Percentiles rank a stretch among this genome's conserved stretches.
These are phyloP conservation scores for Akanthomyces lecanii DNA, from an alignment of 2,329 filamentous ascomycete species.

Conservation along the genomic window DNA sequence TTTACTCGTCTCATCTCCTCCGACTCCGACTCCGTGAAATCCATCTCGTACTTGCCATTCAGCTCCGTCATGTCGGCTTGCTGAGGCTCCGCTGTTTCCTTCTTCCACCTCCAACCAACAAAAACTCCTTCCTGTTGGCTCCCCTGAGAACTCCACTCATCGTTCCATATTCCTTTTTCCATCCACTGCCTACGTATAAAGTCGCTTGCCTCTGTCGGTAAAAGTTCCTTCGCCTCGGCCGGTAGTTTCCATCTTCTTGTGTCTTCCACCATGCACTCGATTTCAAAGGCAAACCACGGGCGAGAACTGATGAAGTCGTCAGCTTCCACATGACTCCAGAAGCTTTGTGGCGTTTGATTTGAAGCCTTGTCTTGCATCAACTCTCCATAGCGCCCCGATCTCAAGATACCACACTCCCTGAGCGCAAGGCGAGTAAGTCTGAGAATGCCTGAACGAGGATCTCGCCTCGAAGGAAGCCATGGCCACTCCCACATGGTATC, in stretches of 20 bases:
- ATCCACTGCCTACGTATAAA: slow-evolving; percentile 2
- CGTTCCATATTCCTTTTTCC: background rate
- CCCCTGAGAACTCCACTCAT: background rate
- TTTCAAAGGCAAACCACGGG: slow-evolving; percentile 8
- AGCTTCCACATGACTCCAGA: background rate
- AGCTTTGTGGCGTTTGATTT: background rate
- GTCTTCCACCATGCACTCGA: slow-evolving; percentile 5
- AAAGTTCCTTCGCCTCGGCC: background rate
- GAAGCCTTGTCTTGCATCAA: no score
- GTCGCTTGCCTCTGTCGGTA: background rate
- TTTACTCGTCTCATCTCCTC: background rate
- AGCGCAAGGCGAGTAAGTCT: background rate
- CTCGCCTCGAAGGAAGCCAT: background rate
- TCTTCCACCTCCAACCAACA: background rate
- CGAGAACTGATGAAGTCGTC: slow-evolving; percentile 2
- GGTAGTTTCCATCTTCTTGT: background rate
- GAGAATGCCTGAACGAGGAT: background rate
- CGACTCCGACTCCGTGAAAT: background rate
- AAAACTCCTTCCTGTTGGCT: background rate
- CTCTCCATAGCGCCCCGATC: background rate
- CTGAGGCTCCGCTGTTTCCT: background rate
- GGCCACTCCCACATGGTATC: background rate
- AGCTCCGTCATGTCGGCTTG: background rate
- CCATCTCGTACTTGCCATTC: background rate
- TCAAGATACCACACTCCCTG: background rate